Evolutionary conservation across 495 filamentous ascomycete genomes (phyloP), one percentile per base, ranked within the genome.

Genomic region (Jackrogersella minutella): DNA sequence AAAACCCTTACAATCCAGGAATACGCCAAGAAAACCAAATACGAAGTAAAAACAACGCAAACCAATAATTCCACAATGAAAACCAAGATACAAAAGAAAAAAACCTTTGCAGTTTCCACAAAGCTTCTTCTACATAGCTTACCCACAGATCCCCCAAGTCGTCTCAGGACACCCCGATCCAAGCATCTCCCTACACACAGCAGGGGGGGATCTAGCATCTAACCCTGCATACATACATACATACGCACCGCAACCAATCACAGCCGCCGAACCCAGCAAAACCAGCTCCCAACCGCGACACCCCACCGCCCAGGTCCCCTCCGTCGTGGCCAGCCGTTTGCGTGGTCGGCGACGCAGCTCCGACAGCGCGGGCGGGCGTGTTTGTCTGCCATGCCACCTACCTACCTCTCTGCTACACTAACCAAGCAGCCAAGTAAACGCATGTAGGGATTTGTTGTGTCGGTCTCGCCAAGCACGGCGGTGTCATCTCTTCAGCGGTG

Each of bases 171-270:
- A 5, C 21, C n/a, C 16, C 28, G 10, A 36, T 52, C 49, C 36
- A 17, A 31, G 22, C 36, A 11, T 21, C 17, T 36, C 17, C 46
- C 24, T 50, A 50, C 46, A 33, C n/a, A 34, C 13, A 5, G 33
- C 7, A n/a, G 9, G 28, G 24, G 16, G 49, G 49, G 17, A 24
- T 50, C 22, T 50, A 33, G 46, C 31, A 59, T 56, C n/a, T n/a
- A 36, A 66, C 63, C 63, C 63, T 66, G 64, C 64, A 68, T 62
- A 53, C 24, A 33, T 40, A 13, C n/a, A 49, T 24, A 5, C 39
- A 37, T n/a, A n/a, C n/a, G n/a, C n/a, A n/a, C n/a, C n/a, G n/a
- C n/a, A n/a, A n/a, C 65, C 65, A 68, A 68, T 68, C 53, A 58
- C 2, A 49, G 6, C 24, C 22, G 49, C 43, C 33, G 22, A 33